Evolutionary conservation across 2,329 filamentous ascomycete genomes (phyloP).

Genomic region (Claviceps pazoutovae): DNA sequence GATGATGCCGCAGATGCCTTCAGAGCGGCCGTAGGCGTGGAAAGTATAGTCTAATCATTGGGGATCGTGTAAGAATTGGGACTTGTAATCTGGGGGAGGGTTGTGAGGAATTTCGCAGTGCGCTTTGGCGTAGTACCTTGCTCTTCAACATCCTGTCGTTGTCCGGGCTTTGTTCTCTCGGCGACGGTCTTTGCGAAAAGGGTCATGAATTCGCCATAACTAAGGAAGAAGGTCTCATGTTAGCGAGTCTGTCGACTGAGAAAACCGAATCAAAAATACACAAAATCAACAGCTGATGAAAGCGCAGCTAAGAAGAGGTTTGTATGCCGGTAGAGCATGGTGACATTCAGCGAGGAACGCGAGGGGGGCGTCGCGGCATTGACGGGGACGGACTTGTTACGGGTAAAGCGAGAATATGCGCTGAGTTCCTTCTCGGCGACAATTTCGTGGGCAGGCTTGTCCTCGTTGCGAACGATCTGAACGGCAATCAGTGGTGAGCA

Average conservation of each 20-base stretch:
- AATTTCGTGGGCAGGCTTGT: constrained; percentile 63
- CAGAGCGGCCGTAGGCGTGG: constrained; percentile 62
- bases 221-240: constrained; percentile 6
- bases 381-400: constrained; percentile 41
- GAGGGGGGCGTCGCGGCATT: background rate
- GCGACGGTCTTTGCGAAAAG: constrained; percentile 80
- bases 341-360: background rate
- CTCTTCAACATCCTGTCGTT: constrained; percentile 75
- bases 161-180: constrained; percentile 66
- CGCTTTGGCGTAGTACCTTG: constrained; percentile 37
- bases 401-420: constrained; percentile 69
- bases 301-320: background rate
- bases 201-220: constrained; percentile 56
- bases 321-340: background rate
- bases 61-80: background rate
- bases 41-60: constrained; percentile 48
- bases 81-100: background rate
- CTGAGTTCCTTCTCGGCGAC: constrained; percentile 63
- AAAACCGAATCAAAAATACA: background rate
- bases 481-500: constrained; percentile 2
- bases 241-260: background rate
- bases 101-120: background rate
- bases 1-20: constrained; percentile 63
- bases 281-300: background rate
- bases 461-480: constrained; percentile 71